Conservation (phyloP, 306 rosid species). For the Delonix regia region DNA sequence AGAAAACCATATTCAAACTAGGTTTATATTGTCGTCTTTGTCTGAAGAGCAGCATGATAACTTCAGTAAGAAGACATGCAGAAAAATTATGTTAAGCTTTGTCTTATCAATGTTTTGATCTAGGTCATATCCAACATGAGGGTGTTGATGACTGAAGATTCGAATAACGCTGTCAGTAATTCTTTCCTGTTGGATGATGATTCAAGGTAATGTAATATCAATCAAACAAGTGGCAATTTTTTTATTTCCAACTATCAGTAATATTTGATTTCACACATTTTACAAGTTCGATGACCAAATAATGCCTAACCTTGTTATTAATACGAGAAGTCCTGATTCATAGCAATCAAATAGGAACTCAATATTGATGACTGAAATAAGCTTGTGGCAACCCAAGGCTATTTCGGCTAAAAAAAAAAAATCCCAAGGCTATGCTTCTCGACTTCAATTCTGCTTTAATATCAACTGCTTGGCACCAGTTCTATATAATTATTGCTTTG, state of each 20-base stretch:
- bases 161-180: slow-evolving; percentile 64
- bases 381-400: slow-evolving; percentile 16
- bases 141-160: slow-evolving; percentile 69
- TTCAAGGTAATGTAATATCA: slow-evolving; percentile 51
- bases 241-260: not conserved
- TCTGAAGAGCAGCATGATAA: slow-evolving; percentile 3
- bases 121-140: slow-evolving; percentile 67
- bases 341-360: slow-evolving; percentile 12
- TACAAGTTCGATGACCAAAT: not conserved
- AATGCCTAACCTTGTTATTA: slow-evolving; percentile 3
- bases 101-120: slow-evolving; percentile 31
- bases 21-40: slow-evolving; percentile 41
- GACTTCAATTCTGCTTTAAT: slow-evolving; percentile 4
- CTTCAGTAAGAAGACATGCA: slow-evolving; percentile 5
- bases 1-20: slow-evolving; percentile 41
- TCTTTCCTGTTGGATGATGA: slow-evolving; percentile 70
- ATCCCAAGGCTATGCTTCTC: slow-evolving; percentile 18
- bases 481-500: slow-evolving; percentile 6
- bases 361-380: slow-evolving; percentile 13
- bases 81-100: slow-evolving; percentile 29
- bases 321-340: not conserved
- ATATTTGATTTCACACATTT: not conserved
- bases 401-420: too few species aligned
- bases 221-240: slow-evolving; percentile 14
- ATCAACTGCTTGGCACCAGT: slow-evolving; percentile 4